A percentile compares a stretch with the other conserved stretches of the same genome.
Conservation (phyloP, 2,329 filamentous ascomycete species). For the Phialocephala subalpina region DNA sequence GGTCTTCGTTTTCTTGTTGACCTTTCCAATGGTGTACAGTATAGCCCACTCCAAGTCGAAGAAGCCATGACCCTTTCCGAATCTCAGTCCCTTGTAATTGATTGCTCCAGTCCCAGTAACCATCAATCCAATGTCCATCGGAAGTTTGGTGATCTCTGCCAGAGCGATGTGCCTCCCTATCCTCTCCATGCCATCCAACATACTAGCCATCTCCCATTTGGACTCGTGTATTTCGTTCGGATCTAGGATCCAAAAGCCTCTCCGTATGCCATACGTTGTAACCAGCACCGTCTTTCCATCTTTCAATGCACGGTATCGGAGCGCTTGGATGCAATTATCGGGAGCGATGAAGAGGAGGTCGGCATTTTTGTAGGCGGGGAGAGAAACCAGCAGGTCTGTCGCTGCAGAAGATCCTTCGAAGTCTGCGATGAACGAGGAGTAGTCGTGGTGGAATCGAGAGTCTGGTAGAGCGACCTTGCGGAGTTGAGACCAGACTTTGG, state of each 20-base stretch:
- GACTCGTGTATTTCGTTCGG: constrained; percentile 42
- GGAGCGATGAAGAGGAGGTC: constrained; percentile 49
- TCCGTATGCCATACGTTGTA: constrained; percentile 50
- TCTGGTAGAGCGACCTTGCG: constrained; percentile 50
- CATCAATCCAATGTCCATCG: constrained; percentile 46
- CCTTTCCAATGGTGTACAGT: constrained; percentile 45
- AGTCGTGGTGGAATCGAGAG: constrained; percentile 53
- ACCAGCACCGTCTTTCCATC: constrained; percentile 51
- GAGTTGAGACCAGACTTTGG: constrained; percentile 46
- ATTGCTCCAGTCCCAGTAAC: constrained; percentile 51
- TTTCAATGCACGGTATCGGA: constrained; percentile 48
- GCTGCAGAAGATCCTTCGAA: constrained; percentile 49
- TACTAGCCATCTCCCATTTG: constrained; percentile 46
- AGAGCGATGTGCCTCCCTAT: constrained; percentile 47
- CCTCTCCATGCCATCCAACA: constrained; percentile 54
- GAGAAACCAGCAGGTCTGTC: constrained; percentile 41
- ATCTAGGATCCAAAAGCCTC: constrained; percentile 52
- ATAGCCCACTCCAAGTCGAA: constrained; percentile 55
- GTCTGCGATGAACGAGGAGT: constrained; percentile 52
- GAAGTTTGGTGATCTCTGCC: constrained; percentile 44
- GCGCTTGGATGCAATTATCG: constrained; percentile 53
- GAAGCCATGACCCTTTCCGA: constrained; percentile 51
- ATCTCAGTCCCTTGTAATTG: constrained; percentile 47
- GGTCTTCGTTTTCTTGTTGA: constrained; percentile 41
- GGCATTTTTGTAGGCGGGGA: constrained; percentile 45